A percentile compares a stretch with the other conserved stretches of the same genome.
These are phyloP conservation scores for Cadophora sp. DNA, from an alignment of 2,329 filamentous ascomycete species.

Conservation along the genomic window DNA sequence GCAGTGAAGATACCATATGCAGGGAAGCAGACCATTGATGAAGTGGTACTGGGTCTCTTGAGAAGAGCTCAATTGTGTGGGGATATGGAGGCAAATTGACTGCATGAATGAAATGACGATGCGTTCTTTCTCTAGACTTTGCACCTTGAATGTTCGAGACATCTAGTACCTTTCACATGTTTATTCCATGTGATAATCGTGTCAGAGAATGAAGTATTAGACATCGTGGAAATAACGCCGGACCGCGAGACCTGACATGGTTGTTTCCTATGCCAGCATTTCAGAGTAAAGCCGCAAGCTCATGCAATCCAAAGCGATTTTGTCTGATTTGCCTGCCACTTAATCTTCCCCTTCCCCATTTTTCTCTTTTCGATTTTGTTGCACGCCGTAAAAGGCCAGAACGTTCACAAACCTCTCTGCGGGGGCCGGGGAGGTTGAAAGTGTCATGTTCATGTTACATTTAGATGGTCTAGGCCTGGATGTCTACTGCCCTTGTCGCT, in stretches of 20 bases:
- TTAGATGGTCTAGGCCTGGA: background rate
- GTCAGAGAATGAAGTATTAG: too few relatives aligned
- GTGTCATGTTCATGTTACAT: background rate
- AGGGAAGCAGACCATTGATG: background rate
- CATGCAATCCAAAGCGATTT: too few relatives aligned
- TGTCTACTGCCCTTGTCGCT: background rate
- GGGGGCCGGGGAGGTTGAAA: background rate
- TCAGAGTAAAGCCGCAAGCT: too few relatives aligned
- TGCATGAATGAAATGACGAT: conserved; percentile 17
- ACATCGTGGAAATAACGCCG: too few relatives aligned
- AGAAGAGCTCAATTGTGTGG: background rate
- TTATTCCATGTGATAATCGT: too few relatives aligned
- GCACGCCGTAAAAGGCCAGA: background rate
- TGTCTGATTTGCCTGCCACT: too few relatives aligned
- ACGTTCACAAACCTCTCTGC: background rate
- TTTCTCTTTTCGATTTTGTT: background rate
- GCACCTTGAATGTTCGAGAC: background rate
- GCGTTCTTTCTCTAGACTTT: background rate
- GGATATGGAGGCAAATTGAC: conserved; percentile 27
- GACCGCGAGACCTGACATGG: too few relatives aligned
- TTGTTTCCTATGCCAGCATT: background rate
- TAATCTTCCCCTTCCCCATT: too few relatives aligned
- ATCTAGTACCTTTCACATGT: background rate
- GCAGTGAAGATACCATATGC: background rate
- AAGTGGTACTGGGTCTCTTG: background rate